Evolutionary conservation across 129 eudicot genomes (phyloP).

Genomic region (Lactuca sativa): DNA sequence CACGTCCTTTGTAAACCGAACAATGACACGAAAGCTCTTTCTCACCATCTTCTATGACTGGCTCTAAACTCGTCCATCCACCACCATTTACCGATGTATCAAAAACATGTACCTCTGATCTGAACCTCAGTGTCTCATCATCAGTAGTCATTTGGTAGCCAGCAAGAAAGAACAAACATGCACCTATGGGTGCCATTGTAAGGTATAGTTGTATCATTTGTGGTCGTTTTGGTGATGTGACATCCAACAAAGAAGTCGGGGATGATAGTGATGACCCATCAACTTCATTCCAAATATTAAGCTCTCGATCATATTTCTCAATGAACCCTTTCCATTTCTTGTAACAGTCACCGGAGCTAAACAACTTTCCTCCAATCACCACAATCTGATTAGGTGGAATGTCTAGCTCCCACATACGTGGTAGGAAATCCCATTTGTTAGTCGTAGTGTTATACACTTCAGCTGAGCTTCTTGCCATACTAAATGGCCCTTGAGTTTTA

Average conservation of each 20-base stretch:
- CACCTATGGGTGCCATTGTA: conserved; percentile 66
- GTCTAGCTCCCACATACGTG: conserved; percentile 73
- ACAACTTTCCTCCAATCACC: conserved; percentile 41
- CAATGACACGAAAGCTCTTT: conserved; percentile 59
- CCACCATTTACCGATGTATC: conserved; percentile 37
- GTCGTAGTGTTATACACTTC: conserved; percentile 48
- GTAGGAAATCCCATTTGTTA: conserved; percentile 42
- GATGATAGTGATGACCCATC: conserved; percentile 47
- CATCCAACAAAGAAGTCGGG: conserved; percentile 38
- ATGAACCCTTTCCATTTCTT: conserved; percentile 66
- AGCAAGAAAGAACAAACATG: conserved; percentile 47
- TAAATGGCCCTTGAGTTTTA: conserved; percentile 32
- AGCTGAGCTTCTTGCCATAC: conserved; percentile 55
- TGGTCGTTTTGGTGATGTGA: conserved; percentile 29
- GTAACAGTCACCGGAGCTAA: conserved; percentile 63
- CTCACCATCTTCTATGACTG: conserved; percentile 46
- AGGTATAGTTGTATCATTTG: conserved; percentile 43
- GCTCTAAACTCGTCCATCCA: conserved; percentile 55
- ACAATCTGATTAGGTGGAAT: conserved; percentile 71
- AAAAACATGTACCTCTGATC: conserved; percentile 58
- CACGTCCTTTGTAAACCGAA: conserved; percentile 23
- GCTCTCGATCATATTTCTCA: conserved; percentile 51
- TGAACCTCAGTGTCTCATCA: conserved; percentile 33
- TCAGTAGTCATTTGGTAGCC: conserved; percentile 53
- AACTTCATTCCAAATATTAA: conserved; percentile 57